phyloP scores from a whole-genome alignment of 108 stramenopile genomes.

The Mediolabrus comicus region DNA sequence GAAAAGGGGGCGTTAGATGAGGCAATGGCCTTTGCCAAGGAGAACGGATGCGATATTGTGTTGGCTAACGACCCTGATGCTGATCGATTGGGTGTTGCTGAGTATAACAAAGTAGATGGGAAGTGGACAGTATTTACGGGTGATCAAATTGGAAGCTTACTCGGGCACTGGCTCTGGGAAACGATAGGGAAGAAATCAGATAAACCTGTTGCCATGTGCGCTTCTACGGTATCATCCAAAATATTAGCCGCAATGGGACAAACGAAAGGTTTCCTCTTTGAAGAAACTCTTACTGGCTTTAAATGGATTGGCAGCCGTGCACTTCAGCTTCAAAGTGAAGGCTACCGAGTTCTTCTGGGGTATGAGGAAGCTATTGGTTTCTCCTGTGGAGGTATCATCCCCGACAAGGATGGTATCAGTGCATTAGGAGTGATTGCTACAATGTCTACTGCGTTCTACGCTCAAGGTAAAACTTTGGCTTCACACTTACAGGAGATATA shows the following conservation, averaged over 20 bases:
- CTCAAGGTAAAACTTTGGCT: conserved; percentile 56
- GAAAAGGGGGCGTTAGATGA: conserved; percentile 93
- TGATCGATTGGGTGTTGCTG: conserved; percentile 95
- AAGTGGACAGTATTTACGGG: conserved; percentile 93
- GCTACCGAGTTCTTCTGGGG: conserved; percentile 80
- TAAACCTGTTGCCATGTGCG: conserved; percentile 87
- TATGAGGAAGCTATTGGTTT: conserved; percentile 99
- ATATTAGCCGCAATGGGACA: conserved; percentile 85
- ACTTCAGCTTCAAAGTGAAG: conserved; percentile 57
- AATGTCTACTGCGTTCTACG: conserved; percentile 71
- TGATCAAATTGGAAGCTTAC: conserved; percentile 93
- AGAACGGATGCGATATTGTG: conserved; percentile 72
- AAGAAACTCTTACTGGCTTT: conserved; percentile 96
- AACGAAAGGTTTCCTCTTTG: conserved; percentile 88
- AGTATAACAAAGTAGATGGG: conserved; percentile 57
- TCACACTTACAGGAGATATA: conserved; percentile 77
- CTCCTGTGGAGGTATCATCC: conserved; percentile 86
- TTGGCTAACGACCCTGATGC: conserved; percentile 99
- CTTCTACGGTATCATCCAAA: conserved; percentile 93
- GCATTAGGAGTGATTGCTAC: conserved; percentile 84
- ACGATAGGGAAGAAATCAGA: conserved; percentile 61
- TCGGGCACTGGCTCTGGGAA: conserved; percentile 92
- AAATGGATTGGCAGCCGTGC: conserved; percentile 93
- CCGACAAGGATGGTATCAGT: conserved; percentile 92
- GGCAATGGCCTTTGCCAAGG: conserved; percentile 76